phyloP scores from a whole-genome alignment of 2,329 filamentous ascomycete genomes.

The Ceratocystis smalleyi region DNA sequence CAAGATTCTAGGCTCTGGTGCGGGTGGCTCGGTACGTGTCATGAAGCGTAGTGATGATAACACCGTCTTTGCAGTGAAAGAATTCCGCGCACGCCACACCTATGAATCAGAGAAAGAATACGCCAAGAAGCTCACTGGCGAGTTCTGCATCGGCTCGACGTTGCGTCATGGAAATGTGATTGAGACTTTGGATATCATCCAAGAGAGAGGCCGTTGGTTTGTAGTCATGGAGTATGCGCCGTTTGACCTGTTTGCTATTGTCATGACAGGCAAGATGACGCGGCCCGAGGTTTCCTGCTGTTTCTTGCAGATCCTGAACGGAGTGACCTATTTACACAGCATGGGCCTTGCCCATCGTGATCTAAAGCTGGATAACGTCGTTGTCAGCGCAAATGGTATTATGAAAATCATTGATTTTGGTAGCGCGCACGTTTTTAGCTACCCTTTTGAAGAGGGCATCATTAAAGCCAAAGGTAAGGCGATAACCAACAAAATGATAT shows the following conservation, averaged over 20 bases:
- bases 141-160: slow-evolving; percentile 95
- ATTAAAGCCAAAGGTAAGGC: slow-evolving; percentile 62
- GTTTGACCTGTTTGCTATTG: slow-evolving; percentile 88
- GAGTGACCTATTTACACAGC: slow-evolving; percentile 84
- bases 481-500: not conserved
- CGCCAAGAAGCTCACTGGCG: slow-evolving; percentile 92
- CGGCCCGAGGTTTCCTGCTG: slow-evolving; percentile 80
- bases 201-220: slow-evolving; percentile 88
- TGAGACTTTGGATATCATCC: slow-evolving; percentile 89
- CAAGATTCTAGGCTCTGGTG: slow-evolving; percentile 81
- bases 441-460: slow-evolving; percentile 85
- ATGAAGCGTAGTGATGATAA: slow-evolving; percentile 89
- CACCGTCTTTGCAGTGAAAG: slow-evolving; percentile 92
- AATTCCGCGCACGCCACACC: slow-evolving; percentile 79
- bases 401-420: slow-evolving; percentile 99
- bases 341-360: slow-evolving; percentile 92
- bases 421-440: slow-evolving; percentile 89
- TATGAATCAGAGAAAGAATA: slow-evolving; percentile 94
- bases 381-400: slow-evolving; percentile 88
- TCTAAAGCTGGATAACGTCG: slow-evolving; percentile 92
- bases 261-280: slow-evolving; percentile 97
- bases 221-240: slow-evolving; percentile 99
- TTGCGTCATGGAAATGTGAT: slow-evolving; percentile 97
- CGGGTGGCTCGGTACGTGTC: slow-evolving; percentile 81
- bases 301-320: slow-evolving; percentile 87